Conservation (phyloP, 1,139 yeast genomes). For the Candida sp. region DNA sequence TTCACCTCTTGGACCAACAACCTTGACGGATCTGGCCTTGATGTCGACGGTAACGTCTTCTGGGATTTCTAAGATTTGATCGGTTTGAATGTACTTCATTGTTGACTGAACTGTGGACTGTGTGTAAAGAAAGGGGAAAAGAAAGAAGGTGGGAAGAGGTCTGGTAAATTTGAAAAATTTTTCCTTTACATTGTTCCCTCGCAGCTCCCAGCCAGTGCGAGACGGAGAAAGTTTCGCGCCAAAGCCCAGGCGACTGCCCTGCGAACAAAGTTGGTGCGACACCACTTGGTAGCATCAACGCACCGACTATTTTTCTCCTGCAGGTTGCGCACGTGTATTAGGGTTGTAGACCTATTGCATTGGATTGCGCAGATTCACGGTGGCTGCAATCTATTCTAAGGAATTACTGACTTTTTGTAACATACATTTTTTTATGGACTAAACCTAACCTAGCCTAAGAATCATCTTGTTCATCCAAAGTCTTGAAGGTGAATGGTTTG, state of each 20-base stretch:
- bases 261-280: background rate
- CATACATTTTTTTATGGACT: too few relatives aligned
- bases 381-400: too few relatives aligned
- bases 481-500: constrained; percentile 59
- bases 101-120: constrained; percentile 1
- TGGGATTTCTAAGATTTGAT: constrained; percentile 91
- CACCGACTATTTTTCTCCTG: background rate
- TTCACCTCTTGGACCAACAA: constrained; percentile 98
- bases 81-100: constrained; percentile 96
- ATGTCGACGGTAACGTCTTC: constrained; percentile 92
- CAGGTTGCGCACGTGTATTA: background rate
- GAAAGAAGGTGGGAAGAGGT: constrained; percentile 2
- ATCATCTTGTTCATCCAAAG: constrained; percentile 65
- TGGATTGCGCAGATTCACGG: too few relatives aligned
- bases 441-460: too few relatives aligned
- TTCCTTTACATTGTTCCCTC: background rate
- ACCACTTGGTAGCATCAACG: background rate
- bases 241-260: too few relatives aligned
- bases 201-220: background rate
- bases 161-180: constrained; percentile 2
- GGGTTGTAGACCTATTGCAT: background rate
- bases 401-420: too few relatives aligned
- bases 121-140: background rate
- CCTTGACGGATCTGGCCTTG: constrained; percentile 91
- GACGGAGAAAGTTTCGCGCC: background rate